Evolutionary conservation across 768 basidiomycete species (phyloP), one percentile per base, ranked within the genome.

Genomic region (Tylopilus intermedius): DNA sequence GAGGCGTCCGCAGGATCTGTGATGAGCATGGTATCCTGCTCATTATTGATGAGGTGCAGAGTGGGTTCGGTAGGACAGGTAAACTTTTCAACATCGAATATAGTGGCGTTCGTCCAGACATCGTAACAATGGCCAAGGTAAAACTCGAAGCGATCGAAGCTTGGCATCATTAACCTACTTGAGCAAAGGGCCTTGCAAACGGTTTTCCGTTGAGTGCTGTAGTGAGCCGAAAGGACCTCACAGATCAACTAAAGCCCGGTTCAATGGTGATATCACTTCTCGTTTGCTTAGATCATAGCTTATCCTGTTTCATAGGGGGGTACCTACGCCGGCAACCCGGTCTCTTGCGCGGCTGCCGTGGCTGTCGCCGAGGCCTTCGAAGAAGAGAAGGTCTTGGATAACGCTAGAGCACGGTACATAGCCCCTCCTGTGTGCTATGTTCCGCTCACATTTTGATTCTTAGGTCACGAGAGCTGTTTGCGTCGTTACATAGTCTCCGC

Each of bases 171-270:
- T 58, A 42, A 68, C 47, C 15, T 50, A 6, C 18, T 35, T 18
- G 29, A 11, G 10, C 14, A 29, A 53, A 86, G 83, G 90, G 90
- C 9, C 71, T 94, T 6, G 90, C 90, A 37, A 92, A 94, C 67
- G 94, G 94, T 3, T 95, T 96, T 80, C 95, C 95, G 3, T 74
- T 98, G 50, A 92, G 90, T 53, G 93, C 83, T 7, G 81, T 97
- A 38, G 78, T 94, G 47, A 86, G 87, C 56, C 73, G 84, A 48
- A 90, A 81, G 70, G 88, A 90, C 49, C 65, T 95, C 33, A 92
- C 89, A 29, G 90, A 93, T 68, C 81, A 76, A 60, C 75, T 94
- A 49, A 76, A 73, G 58, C 82, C 89, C 7, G 91, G 92, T n/a
- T 81, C 82, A 8, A 85, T 92, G 84, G 89, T 87, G 26, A 46